Percentiles rank a stretch among this genome's conserved stretches.
Evolutionary conservation across 2,329 filamentous ascomycete species (phyloP).

Genomic region (Penicillium sp.): DNA sequence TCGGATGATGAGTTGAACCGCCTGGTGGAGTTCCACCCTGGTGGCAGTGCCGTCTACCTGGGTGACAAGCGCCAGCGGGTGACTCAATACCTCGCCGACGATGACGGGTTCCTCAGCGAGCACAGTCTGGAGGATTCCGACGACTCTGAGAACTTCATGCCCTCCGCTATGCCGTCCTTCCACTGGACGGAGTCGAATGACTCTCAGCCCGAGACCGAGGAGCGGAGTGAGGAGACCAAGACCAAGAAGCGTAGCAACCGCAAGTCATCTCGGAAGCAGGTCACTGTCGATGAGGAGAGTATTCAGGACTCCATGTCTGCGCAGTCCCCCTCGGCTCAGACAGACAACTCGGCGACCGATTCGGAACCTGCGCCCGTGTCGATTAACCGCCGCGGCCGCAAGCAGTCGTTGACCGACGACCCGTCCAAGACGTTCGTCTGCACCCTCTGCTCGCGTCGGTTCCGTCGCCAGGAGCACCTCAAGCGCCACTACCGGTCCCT

Average conservation of each 20-base stretch:
- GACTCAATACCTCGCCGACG: constrained; percentile 66
- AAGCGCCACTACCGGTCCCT: constrained; percentile 98
- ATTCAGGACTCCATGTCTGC: constrained; percentile 39
- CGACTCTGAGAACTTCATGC: constrained; percentile 61
- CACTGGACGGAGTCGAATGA: constrained; percentile 45
- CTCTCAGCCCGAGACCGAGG: constrained; percentile 46
- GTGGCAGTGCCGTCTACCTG: constrained; percentile 58
- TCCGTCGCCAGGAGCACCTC: constrained; percentile 96
- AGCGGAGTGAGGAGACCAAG: constrained; percentile 45
- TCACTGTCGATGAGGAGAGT: constrained; percentile 49
- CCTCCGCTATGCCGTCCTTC: constrained; percentile 61
- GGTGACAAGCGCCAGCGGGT: constrained; percentile 71
- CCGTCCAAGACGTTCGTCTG: constrained; percentile 98
- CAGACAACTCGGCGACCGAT: constrained; percentile 48
- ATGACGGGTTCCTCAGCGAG: constrained; percentile 74
- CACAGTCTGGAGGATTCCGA: constrained; percentile 74
- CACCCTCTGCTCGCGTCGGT: constrained; percentile 91
- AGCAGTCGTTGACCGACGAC: constrained; percentile 96
- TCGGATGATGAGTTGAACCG: constrained; percentile 84
- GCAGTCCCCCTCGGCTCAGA: constrained; percentile 35
- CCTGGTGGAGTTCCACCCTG: constrained; percentile 66
- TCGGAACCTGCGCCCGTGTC: constrained; percentile 48
- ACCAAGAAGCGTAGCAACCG: constrained; percentile 48
- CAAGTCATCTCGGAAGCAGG: constrained; percentile 45
- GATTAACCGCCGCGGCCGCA: constrained; percentile 87